These are phyloP conservation scores for Fragaria nilgerrensis DNA, from an alignment of 306 rosid genomes.

Conservation along the genomic window DNA sequence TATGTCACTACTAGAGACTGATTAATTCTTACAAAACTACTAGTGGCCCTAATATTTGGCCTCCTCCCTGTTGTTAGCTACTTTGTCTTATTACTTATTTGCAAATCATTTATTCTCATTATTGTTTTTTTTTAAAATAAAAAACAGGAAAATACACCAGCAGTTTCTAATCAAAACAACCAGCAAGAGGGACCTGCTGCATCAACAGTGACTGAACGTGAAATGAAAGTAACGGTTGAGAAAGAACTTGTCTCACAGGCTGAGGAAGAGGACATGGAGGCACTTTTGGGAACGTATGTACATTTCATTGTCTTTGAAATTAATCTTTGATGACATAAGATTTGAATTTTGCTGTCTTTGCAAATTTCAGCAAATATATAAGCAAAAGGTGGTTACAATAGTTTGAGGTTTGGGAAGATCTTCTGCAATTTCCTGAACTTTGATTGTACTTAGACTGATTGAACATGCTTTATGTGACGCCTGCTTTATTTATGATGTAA, in stretches of 20 bases:
- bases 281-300: constrained; percentile 89
- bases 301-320: not conserved
- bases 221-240: constrained; percentile 82
- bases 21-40: not conserved
- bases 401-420: not conserved
- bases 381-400: not conserved
- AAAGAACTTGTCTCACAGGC: constrained; percentile 98
- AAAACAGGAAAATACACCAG: constrained; percentile 72
- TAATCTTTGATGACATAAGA: not conserved
- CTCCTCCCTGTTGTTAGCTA: not conserved
- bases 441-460: not conserved
- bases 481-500: not conserved
- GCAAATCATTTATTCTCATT: not conserved
- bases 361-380: not conserved
- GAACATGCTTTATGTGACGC: not conserved
- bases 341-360: not conserved
- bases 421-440: not conserved
- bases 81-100: not conserved
- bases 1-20: not conserved
- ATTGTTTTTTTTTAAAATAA: not conserved
- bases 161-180: constrained; percentile 46
- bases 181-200: constrained; percentile 49
- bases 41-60: not conserved
- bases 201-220: constrained; percentile 50
- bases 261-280: constrained; percentile 99